Base-by-base conservation (phyloP, 2,329 filamentous ascomycete species). In the Aspergillus floridensis region DNA sequence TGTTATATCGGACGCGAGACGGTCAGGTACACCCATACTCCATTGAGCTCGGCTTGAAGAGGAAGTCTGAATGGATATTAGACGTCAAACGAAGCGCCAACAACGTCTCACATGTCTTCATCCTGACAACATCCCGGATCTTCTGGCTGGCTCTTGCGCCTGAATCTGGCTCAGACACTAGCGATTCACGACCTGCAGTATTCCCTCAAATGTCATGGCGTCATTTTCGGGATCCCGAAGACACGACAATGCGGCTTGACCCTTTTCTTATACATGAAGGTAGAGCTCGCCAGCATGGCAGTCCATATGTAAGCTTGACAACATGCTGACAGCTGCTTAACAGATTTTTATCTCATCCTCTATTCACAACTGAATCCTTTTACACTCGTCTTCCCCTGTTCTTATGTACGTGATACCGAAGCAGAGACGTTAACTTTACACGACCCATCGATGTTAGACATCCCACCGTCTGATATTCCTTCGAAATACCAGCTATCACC, bases 201-300 rank as follows among this genome's bases (percentile, higher is more conserved):
- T 66, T 67, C 14, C 69, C 79, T 48, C 64, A 80, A 26, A 62
- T 82, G 2, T 78, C 79, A 7, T 82, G 83, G 76, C 75, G 75
- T 49, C 85, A 88, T 72, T 86, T 81, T 65, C 77, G 82, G 48
- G 78, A 82, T 58, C 64, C 74, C 0, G 80, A 84, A 56, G 84
- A 87, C 65, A 77, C 77, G 10, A 84, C 80, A 31, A 69, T 87
- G 32, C 74, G 74, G 21, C 60, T 81, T 29, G 67, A 70, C 44
- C 63, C 74, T 55, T 31, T 79, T 29, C 55, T 71, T 56, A 56
- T 73, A 31, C 62, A 69, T 29, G 63, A 70, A 57, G 69, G 77
- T 78, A 72, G 68, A 59, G 46, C 31, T 24, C 32, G 8, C 8
- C 53, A 31, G 38, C 5, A 24, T 8, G 12, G 32, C 32, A 35